phyloP scores from a whole-genome alignment of 202 grass and related monocot species.

The Tripidium arundinaceum region DNA sequence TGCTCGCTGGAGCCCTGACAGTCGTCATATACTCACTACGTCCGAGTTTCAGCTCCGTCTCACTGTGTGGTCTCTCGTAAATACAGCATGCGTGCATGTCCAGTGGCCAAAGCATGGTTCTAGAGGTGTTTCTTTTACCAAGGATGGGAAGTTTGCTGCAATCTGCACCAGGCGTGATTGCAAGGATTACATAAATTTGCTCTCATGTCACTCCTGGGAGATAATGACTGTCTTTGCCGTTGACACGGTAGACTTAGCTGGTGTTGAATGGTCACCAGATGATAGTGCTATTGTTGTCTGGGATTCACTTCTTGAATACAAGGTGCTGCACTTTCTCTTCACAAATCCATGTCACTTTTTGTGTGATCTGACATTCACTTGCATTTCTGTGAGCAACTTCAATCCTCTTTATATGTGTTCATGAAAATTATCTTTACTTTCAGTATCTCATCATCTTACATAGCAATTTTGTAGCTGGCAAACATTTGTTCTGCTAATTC shows the following conservation, averaged over 20 bases:
- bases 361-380: too few species aligned
- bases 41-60: conserved; percentile 95
- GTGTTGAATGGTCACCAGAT: conserved; percentile 91
- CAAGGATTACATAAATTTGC: conserved; percentile 93
- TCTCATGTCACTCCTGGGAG: conserved; percentile 94
- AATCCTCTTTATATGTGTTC: not conserved
- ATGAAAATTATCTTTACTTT: conserved; percentile 6
- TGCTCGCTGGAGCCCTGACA: conserved; percentile 94
- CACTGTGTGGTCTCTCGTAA: conserved; percentile 91
- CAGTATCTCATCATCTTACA: not conserved
- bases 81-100: conserved; percentile 87
- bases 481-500: not conserved
- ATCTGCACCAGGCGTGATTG: conserved; percentile 85
- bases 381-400: not conserved
- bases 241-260: conserved; percentile 80
- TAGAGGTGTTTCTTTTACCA: conserved; percentile 93
- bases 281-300: conserved; percentile 89
- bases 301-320: conserved; percentile 96
- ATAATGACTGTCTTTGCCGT: conserved; percentile 87
- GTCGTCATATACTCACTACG: conserved; percentile 86
- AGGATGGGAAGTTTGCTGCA: conserved; percentile 90
- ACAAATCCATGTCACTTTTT: conserved; percentile 1
- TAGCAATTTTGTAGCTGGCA: conserved; percentile 11
- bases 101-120: conserved; percentile 82
- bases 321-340: conserved; percentile 40